Base-by-base conservation (phyloP, 805 yeast genomes). In the Candida cerambycidarum region DNA sequence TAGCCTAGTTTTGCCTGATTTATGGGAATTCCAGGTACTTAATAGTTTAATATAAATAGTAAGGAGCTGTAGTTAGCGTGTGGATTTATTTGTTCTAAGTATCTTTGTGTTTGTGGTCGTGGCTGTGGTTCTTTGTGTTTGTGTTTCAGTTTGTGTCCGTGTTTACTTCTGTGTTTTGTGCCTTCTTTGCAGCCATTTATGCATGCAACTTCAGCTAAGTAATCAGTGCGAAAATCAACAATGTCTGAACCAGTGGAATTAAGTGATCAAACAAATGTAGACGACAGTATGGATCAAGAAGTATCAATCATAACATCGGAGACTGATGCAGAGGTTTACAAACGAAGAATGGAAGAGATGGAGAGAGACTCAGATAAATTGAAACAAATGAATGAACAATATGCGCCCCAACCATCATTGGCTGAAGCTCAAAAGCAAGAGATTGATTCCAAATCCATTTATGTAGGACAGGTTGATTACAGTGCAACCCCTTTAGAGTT, bases 381-480 rank as follows among this genome's bases (percentile, higher is more conserved):
- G 30, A 28, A 38, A 21, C 34, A 36, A 36, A 11, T 27, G 23
- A 25, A 36, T 27, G 23, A 36, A 11, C 23, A 36, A 13, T 12
- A 3, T 25, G 24, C 23, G 2, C 32, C 29, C 4, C 30, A 37
- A 18, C 32, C 13, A 16, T 12, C 18, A 6, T 12, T 24, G 15
- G 11, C 30, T 14, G 41, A 38, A 9, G 47, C 37, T 27, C 40
- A 73, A 52, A 79, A 76, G 54, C 78, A 76, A 51, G 89, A 83
- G 42, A 74, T 82, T n/a, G 96, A 88, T 58, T 71, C 84, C 3
- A 76, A 89, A 48, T 82, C 89, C 3, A 73, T 89, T 16, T 89
- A 81, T 62, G 89, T 88, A 17, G 95, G 95, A 3, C 86, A 85
- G 54, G 93, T 89, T 18, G 96, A 88, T 57, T 87, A 83, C 58